phyloP scores from a whole-genome alignment of 768 basidiomycete genomes.

The Russula ochroleuca region DNA sequence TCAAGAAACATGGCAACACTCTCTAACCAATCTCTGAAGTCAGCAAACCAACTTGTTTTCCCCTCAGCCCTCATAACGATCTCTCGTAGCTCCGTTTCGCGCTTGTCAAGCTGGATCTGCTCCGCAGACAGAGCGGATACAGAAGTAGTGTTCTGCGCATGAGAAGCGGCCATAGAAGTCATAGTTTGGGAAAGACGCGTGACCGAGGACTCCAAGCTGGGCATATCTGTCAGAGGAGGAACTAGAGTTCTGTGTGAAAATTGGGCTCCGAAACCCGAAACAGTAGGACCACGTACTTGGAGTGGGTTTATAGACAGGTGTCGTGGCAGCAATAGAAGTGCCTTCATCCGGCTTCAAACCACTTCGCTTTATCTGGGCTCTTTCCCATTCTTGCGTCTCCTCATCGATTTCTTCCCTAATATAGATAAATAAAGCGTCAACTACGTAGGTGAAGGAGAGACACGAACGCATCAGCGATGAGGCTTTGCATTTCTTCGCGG shows the following conservation, averaged over 20 bases:
- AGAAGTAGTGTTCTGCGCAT: constrained; percentile 55
- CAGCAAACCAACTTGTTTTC: constrained; percentile 77
- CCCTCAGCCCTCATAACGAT: constrained; percentile 71
- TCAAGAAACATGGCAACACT: constrained; percentile 81
- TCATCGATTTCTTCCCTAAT: constrained; percentile 76
- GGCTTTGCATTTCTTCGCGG: constrained; percentile 66
- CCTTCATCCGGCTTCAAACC: constrained; percentile 48
- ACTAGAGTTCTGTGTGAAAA: constrained; percentile 45
- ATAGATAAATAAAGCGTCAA: constrained; percentile 13
- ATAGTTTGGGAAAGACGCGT: constrained; percentile 58
- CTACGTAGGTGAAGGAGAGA: not conserved
- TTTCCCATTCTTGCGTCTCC: constrained; percentile 81
- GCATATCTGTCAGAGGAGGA: constrained; percentile 58
- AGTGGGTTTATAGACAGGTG: constrained; percentile 63
- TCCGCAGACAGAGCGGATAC: constrained; percentile 58
- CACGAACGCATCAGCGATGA: constrained; percentile 78
- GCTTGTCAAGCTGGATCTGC: constrained; percentile 54
- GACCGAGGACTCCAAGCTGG: constrained; percentile 57
- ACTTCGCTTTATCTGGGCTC: constrained; percentile 74
- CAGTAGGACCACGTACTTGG: constrained; percentile 50
- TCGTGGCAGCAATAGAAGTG: constrained; percentile 38
- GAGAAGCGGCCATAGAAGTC: constrained; percentile 59
- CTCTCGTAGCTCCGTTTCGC: constrained; percentile 69
- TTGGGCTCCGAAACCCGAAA: not conserved
- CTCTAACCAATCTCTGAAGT: constrained; percentile 78